These are phyloP conservation scores for Oryza longistaminata DNA, from an alignment of 176 grass and related monocot genomes.

Conservation along the genomic window DNA sequence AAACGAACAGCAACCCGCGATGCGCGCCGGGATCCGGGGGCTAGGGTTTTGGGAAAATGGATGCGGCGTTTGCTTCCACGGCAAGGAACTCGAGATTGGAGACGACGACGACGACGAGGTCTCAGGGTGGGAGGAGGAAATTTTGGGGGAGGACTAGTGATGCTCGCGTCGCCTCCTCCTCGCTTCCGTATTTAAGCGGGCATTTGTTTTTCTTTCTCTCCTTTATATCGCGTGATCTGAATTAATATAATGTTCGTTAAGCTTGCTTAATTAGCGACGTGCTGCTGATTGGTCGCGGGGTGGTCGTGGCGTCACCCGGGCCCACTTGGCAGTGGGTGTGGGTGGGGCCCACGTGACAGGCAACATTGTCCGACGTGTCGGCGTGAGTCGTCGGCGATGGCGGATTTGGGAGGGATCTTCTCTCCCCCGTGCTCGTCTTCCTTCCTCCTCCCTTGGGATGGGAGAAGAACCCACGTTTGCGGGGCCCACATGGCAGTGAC, in stretches of 20 bases:
- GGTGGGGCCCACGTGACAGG: no score
- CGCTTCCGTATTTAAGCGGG: slow-evolving; percentile 44
- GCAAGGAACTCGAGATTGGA: slow-evolving; percentile 4
- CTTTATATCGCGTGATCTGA: neutral
- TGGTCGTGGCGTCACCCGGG: neutral
- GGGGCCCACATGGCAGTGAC: slow-evolving; percentile 13
- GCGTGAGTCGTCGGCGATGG: neutral
- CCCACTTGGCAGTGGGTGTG: neutral
- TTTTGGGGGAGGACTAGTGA: neutral
- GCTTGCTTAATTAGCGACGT: neutral
- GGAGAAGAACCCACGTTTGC: neutral
- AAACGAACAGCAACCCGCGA: neutral
- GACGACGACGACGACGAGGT: slow-evolving; percentile 32
- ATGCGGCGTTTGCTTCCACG: slow-evolving; percentile 34
- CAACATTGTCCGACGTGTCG: no score
- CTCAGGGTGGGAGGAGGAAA: slow-evolving; percentile 12
- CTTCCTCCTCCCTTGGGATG: neutral
- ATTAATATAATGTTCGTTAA: neutral
- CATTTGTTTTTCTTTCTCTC: slow-evolving; percentile 29
- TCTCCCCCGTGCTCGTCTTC: no score
- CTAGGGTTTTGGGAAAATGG: slow-evolving; percentile 33
- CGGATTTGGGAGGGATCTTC: neutral
- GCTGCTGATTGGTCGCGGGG: neutral
- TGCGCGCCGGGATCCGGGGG: slow-evolving; percentile 10
- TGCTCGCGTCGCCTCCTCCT: neutral